Percentiles rank a stretch among this genome's conserved stretches.
These are phyloP conservation scores for Ceratobasidium sp. DNA, from an alignment of 1,284 basidiomycete species.

Conservation along the genomic window DNA sequence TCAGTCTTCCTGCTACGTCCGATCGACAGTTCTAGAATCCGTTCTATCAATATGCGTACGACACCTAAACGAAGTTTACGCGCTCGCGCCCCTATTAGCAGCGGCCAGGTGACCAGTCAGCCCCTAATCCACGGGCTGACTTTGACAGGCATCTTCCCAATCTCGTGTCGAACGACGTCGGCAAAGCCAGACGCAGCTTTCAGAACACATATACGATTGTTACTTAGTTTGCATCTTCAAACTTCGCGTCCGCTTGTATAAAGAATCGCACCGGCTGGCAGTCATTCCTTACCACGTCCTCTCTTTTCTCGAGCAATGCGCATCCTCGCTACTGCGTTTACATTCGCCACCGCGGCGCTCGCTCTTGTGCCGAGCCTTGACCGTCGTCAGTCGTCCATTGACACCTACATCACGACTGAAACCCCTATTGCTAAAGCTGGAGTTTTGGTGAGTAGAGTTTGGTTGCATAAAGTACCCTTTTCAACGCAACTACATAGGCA, in stretches of 20 bases:
- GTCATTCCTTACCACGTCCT: slow-evolving; percentile 21
- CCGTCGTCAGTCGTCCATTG: slow-evolving; percentile 45
- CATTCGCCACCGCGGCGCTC: slow-evolving; percentile 40
- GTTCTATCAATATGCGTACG: slow-evolving; percentile 12
- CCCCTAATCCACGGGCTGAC: slow-evolving; percentile 40
- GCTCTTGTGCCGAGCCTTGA: slow-evolving; percentile 37
- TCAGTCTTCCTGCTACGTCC: slow-evolving; percentile 9
- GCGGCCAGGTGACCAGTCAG: slow-evolving; percentile 23
- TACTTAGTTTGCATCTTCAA: slow-evolving; percentile 18
- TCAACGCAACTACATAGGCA: slow-evolving; percentile 41
- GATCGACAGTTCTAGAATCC: slow-evolving; percentile 38
- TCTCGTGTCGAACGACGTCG: slow-evolving; percentile 18
- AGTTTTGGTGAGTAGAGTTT: slow-evolving; percentile 16
- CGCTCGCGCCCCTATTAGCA: slow-evolving; percentile 1
- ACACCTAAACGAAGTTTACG: slow-evolving; percentile 4
- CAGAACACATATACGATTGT: slow-evolving; percentile 3
- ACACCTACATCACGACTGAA: slow-evolving; percentile 48
- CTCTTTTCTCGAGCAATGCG: slow-evolving; percentile 25
- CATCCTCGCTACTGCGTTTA: slow-evolving; percentile 37
- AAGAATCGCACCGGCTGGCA: slow-evolving; percentile 15
- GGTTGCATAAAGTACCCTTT: neutral
- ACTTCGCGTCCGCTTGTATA: slow-evolving; percentile 17
- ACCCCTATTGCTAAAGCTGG: slow-evolving; percentile 47
- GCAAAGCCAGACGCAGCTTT: slow-evolving; percentile 12
- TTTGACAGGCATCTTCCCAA: slow-evolving; percentile 19